phyloP scores from a whole-genome alignment of 2,329 filamentous ascomycete species.

The Sphaerostilbella broomeana region DNA sequence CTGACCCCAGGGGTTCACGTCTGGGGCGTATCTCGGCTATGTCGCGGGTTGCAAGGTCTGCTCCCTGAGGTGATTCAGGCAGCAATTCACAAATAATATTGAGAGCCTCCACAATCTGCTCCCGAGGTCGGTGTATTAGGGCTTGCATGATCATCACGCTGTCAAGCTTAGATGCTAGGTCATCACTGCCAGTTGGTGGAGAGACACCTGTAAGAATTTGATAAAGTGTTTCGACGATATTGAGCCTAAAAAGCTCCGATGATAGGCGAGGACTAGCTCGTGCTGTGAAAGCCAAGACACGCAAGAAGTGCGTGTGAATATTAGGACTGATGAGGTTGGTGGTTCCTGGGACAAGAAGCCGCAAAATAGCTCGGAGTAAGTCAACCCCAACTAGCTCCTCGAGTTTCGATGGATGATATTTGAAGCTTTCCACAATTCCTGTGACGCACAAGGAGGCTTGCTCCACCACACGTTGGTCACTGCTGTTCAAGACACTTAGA shows the following conservation, averaged over 20 bases:
- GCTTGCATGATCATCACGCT: conserved; percentile 99
- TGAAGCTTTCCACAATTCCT: conserved; percentile 95
- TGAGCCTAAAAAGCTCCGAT: conserved; percentile 87
- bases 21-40: conserved; percentile 36
- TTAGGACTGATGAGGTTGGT: conserved; percentile 91
- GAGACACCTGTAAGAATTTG: conserved; percentile 96
- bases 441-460: conserved; percentile 94
- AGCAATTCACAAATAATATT: conserved; percentile 96
- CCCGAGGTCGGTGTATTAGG: conserved; percentile 86
- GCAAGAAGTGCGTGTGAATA: conserved; percentile 93
- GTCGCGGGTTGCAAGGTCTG: conserved; percentile 37
- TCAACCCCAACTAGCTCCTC: conserved; percentile 90
- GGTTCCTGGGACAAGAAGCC: conserved; percentile 83
- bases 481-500: conserved; percentile 82
- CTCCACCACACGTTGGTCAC: conserved; percentile 92
- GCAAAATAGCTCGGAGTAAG: conserved; percentile 74
- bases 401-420: conserved; percentile 75
- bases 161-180: conserved; percentile 80
- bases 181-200: conserved; percentile 70
- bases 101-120: conserved; percentile 94
- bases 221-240: conserved; percentile 94
- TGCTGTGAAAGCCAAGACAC: conserved; percentile 83
- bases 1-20: conserved; percentile 35
- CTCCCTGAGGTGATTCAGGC: conserved; percentile 60
- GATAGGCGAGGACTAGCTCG: conserved; percentile 82